These are phyloP conservation scores for Hawksworthiomyces lignivorus DNA, from an alignment of 2,329 filamentous ascomycete species.

Conservation along the genomic window DNA sequence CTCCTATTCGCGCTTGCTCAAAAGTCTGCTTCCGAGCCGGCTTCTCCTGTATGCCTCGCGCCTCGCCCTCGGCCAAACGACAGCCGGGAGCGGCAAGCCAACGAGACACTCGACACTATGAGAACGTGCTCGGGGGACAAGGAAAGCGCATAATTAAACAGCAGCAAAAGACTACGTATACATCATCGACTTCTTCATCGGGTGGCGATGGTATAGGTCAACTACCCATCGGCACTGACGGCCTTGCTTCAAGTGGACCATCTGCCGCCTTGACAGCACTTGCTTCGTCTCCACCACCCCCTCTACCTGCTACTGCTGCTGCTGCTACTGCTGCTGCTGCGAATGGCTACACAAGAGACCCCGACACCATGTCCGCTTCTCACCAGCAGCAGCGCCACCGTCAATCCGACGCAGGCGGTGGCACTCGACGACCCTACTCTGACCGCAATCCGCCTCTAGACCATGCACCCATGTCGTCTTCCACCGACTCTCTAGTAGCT, in stretches of 20 bases:
- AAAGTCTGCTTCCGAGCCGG: conserved; percentile 35
- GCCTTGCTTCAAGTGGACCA: background rate
- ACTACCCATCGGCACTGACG: background rate
- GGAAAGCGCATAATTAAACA: conserved; percentile 51
- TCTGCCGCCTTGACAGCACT: background rate
- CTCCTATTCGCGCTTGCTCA: conserved; percentile 28
- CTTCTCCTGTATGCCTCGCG: conserved; percentile 52
- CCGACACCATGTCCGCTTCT: conserved; percentile 19
- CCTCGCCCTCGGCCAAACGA: conserved; percentile 52
- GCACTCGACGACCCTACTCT: background rate
- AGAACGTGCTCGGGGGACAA: conserved; percentile 78
- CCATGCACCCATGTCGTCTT: conserved; percentile 39
- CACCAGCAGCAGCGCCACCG: conserved; percentile 9
- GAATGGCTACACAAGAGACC: conserved; percentile 16
- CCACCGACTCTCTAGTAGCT: conserved; percentile 38
- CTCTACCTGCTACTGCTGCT: conserved; percentile 5
- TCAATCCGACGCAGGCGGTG: conserved; percentile 3
- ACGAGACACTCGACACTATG: conserved; percentile 70
- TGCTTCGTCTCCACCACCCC: background rate
- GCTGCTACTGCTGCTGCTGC: conserved; percentile 13
- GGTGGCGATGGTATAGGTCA: conserved; percentile 6
- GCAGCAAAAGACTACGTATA: conserved; percentile 35
- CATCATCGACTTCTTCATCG: conserved; percentile 30
- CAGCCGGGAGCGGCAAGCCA: conserved; percentile 54
- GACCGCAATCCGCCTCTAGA: conserved; percentile 3